Conservation (phyloP, 73 alveolate genomes). For the Symbiodinium natans region DNA sequence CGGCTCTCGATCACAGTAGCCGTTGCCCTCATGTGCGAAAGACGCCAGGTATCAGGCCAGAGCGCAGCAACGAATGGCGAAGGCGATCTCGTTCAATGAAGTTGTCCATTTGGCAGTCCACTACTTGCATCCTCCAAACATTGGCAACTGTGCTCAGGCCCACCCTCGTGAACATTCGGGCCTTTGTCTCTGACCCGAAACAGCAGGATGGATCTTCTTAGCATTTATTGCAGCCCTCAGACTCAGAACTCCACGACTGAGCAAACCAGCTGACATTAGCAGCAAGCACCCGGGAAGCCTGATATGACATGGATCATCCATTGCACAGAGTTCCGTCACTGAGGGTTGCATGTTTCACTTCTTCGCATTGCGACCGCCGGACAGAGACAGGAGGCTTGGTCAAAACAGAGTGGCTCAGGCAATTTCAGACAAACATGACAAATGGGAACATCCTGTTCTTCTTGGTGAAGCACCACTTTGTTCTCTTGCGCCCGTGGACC, state of each 20-base stretch:
- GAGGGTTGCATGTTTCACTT: neutral
- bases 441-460: too few species aligned
- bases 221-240: neutral
- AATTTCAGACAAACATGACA: too few species aligned
- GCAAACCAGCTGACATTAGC: neutral
- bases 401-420: too few species aligned
- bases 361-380: too few species aligned
- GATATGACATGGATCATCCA: neutral
- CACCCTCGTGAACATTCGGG: slow-evolving; percentile 67
- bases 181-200: slow-evolving; percentile 29
- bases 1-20: too few species aligned
- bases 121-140: too few species aligned
- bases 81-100: neutral
- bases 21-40: too few species aligned
- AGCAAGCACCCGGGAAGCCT: neutral
- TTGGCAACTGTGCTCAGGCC: neutral
- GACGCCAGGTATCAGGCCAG: slow-evolving; percentile 65
- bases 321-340: neutral
- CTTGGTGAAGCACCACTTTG: too few species aligned
- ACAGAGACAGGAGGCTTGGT: too few species aligned
- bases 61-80: slow-evolving; percentile 75
- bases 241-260: neutral
- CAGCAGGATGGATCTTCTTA: neutral
- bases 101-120: neutral
- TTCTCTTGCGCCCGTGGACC: too few species aligned